These are phyloP conservation scores for Comarum palustre DNA, from an alignment of 306 rosid species.

Conservation along the genomic window DNA sequence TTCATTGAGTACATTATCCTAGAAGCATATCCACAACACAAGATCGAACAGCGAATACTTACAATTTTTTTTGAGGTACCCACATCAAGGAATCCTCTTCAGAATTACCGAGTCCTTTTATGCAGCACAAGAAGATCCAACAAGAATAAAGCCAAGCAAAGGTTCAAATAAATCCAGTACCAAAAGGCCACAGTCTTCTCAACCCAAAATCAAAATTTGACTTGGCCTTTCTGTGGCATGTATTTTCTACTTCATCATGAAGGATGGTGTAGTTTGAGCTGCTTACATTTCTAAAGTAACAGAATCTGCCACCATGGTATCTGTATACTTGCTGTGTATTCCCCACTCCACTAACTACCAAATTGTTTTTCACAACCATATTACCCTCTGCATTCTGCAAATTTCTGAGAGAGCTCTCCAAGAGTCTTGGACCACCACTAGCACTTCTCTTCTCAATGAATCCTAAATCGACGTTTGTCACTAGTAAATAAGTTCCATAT, in stretches of 20 bases:
- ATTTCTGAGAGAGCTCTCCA: constrained; percentile 54
- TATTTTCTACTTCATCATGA: constrained; percentile 44
- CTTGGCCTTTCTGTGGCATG: constrained; percentile 36
- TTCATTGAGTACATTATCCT: not conserved
- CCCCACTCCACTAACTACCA: constrained; percentile 57
- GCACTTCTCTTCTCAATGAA: constrained; percentile 41
- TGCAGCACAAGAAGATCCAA: constrained; percentile 17
- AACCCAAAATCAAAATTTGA: constrained; percentile 23
- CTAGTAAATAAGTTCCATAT: constrained; percentile 27
- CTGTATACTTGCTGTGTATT: constrained; percentile 64
- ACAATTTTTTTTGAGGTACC: constrained; percentile 24
- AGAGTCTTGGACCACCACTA: constrained; percentile 31
- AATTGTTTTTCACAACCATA: constrained; percentile 48
- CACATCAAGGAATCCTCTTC: constrained; percentile 8
- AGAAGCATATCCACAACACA: not conserved
- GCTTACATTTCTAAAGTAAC: constrained; percentile 72
- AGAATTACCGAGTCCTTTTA: constrained; percentile 1
- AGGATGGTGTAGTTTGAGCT: constrained; percentile 76
- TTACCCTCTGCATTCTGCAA: constrained; percentile 63
- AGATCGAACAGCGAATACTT: not conserved
- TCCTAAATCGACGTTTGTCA: constrained; percentile 53
- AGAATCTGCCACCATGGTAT: constrained; percentile 37
- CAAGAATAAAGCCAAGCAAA: constrained; percentile 3
- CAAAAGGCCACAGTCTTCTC: constrained; percentile 21
- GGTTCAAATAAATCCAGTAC: constrained; percentile 18